Base-by-base conservation (phyloP, 352 stramenopile species). In the Globisporangium uncinulatum region DNA sequence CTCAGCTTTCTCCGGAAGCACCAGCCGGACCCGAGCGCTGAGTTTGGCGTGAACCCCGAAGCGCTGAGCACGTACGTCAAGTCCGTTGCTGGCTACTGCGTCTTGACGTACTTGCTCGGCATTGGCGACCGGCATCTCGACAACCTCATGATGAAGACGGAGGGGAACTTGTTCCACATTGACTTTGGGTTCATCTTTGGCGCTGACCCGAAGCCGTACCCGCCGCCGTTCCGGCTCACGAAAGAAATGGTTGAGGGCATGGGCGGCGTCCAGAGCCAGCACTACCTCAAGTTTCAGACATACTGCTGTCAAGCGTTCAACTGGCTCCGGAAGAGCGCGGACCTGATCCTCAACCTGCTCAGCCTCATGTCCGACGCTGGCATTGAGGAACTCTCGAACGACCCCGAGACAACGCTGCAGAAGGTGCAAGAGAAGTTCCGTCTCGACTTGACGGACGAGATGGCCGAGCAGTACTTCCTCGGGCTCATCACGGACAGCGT, bases 171-270 rank as follows among this genome's bases (percentile, higher is more conserved):
- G 45, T 99, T 99, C 76, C 98, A 99, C 70, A 99, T 99, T 71
- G 97, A 98, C 76, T 99, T 99, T 74, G 96, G 97, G 32, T 99
- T 98, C 72, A 98, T 99, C 59, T 99, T 99, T 65, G 97, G 97
- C 45, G 83, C 92, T 32, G 97, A 99, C 64, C 97, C 97, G 0
- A 99, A 99, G 71, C 96, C 97, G 11, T 92, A 98, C 51, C 96
- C 97, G n/a, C 96, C 97, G 34, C 95, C 95, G 24, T 99, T 99
- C 68, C 96, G 98, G 46, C 75, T 99, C 31, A 99, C 97, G 3
- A 97, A 97, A 44, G 79, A 96, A 76, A 98, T 98, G 95, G 93
- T 98, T 1, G 95, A 98, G 76, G 95, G 94, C 20, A 98, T 98
- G 92, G 94, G 94, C n/a, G 94, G 94, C 0, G 73, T 79, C 10